phyloP scores from a whole-genome alignment of 2,329 filamentous ascomycete genomes.

The Apiospora koreana region DNA sequence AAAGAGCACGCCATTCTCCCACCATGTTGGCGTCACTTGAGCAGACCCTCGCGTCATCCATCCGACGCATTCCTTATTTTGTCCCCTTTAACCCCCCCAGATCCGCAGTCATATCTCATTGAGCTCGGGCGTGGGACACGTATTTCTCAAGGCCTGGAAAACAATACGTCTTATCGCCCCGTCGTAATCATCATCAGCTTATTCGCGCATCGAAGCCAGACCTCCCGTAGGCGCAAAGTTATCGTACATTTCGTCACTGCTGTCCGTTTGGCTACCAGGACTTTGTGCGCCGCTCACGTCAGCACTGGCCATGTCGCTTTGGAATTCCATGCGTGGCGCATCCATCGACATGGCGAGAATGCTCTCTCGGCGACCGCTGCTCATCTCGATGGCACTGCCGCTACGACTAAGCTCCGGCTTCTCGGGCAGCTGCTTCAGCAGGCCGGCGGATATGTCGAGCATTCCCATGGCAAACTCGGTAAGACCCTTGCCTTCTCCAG shows the following conservation, averaged over 20 bases:
- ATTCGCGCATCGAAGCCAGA: constrained; percentile 29
- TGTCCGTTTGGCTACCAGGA: constrained; percentile 48
- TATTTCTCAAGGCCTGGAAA: neutral
- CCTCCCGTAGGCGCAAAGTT: constrained; percentile 38
- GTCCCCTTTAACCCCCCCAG: neutral
- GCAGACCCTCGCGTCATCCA: constrained; percentile 6
- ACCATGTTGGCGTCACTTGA: constrained; percentile 12
- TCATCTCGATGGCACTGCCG: constrained; percentile 51
- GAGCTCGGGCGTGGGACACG: neutral
- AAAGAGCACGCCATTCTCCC: constrained; percentile 15
- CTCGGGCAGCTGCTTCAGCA: constrained; percentile 69
- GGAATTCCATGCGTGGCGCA: constrained; percentile 31
- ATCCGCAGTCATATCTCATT: neutral
- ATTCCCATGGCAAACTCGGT: constrained; percentile 77
- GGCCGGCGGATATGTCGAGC: constrained; percentile 69
- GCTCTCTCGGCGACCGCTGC: constrained; percentile 37
- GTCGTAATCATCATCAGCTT: constrained; percentile 1
- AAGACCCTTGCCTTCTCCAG: constrained; percentile 57
- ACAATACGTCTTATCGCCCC: neutral
- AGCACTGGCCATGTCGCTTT: constrained; percentile 46
- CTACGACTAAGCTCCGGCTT: constrained; percentile 67
- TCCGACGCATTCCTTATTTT: neutral
- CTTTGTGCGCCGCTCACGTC: constrained; percentile 55
- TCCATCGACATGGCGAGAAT: constrained; percentile 26
- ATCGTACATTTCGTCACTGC: constrained; percentile 59